Evolutionary conservation across 345 rosid species (phyloP).

Genomic region (Anacardium occidentale): DNA sequence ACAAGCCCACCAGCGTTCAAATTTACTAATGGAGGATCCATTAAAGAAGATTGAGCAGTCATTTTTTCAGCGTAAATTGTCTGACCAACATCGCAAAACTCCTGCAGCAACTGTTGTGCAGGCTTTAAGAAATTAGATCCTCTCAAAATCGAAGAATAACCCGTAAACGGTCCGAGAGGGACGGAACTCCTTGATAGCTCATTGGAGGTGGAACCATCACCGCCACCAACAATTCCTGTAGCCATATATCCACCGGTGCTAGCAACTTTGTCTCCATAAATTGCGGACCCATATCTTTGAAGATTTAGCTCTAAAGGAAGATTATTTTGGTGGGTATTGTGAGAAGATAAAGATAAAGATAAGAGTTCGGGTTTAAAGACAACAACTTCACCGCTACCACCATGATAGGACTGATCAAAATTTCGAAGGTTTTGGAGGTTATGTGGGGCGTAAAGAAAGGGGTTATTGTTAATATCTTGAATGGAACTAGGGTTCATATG

Average conservation of each 20-base stretch:
- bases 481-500: conserved; percentile 49
- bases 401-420: conserved; percentile 38
- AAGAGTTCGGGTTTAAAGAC: conserved; percentile 53
- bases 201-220: conserved; percentile 35
- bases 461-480: conserved; percentile 36
- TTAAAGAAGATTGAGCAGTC: conserved; percentile 45
- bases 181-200: conserved; percentile 51
- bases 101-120: conserved; percentile 77
- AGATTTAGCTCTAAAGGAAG: conserved; percentile 52
- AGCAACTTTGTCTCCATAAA: conserved; percentile 24
- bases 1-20: conserved; percentile 33
- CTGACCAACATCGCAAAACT: conserved; percentile 67
- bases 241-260: conserved; percentile 33
- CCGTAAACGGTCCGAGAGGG: conserved; percentile 78
- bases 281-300: conserved; percentile 41
- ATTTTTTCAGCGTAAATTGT: conserved; percentile 47
- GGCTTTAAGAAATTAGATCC: conserved; percentile 90
- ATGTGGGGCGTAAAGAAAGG: conserved; percentile 48
- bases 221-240: conserved; percentile 34
- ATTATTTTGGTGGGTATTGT: conserved; percentile 37
- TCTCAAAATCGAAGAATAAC: conserved; percentile 71
- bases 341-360: conserved; percentile 70
- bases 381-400: conserved; percentile 40
- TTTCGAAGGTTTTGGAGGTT: conserved; percentile 50
- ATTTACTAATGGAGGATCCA: conserved; percentile 52